Conservation (phyloP, 805 yeast genomes). For the Cyberlindnera amylophila region DNA sequence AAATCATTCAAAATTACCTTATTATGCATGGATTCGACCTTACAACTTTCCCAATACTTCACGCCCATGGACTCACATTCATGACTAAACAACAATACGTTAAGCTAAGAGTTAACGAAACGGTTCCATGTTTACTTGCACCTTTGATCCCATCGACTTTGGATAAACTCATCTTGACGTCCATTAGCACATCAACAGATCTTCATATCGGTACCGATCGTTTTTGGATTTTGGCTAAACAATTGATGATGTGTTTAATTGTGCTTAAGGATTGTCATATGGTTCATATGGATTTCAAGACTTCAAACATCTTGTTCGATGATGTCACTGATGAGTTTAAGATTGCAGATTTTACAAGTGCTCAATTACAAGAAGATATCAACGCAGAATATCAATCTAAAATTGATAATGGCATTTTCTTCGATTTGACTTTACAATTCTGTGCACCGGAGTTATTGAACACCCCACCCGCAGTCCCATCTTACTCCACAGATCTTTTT, state of each 20-base stretch:
- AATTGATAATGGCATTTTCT: constrained; percentile 27
- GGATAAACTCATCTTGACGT: constrained; percentile 19
- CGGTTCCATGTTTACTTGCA: constrained; percentile 19
- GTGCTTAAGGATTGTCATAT: constrained; percentile 28
- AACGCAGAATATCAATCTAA: constrained; percentile 11
- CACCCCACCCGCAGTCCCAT: constrained; percentile 27
- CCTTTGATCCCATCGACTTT: constrained; percentile 21
- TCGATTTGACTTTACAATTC: constrained; percentile 36
- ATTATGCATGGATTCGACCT: constrained; percentile 5
- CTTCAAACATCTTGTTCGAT: constrained; percentile 39
- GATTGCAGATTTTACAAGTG: constrained; percentile 47
- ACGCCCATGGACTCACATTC: constrained; percentile 19
- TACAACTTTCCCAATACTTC: constrained; percentile 16
- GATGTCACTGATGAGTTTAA: constrained; percentile 28
- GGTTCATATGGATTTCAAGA: constrained; percentile 47
- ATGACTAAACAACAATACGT: constrained; percentile 13
- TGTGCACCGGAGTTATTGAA: constrained; percentile 44
- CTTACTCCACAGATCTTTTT: constrained; percentile 39
- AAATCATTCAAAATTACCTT: constrained; percentile 13
- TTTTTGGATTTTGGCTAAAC: constrained; percentile 33
- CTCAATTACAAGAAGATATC: constrained; percentile 24
- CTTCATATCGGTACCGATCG: constrained; percentile 20
- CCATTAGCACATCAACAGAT: background rate
- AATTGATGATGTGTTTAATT: constrained; percentile 26
- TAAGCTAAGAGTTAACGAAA: constrained; percentile 14